phyloP scores from a whole-genome alignment of 768 basidiomycete genomes.

The Rhizopogon sp. region DNA sequence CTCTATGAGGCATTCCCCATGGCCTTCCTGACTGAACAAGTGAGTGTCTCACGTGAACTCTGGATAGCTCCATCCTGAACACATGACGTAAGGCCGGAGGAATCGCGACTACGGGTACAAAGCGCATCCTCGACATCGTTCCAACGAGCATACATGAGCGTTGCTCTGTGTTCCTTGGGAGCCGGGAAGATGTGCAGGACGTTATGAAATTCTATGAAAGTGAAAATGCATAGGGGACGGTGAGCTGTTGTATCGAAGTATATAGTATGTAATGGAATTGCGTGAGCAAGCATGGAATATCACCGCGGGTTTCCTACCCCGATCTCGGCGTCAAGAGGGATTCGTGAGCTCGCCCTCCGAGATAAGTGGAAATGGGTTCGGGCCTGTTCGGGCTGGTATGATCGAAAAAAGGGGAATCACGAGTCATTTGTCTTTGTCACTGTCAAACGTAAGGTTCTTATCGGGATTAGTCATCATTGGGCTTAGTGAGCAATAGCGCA shows the following conservation, averaged over 20 bases:
- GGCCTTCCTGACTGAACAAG: conserved; percentile 93
- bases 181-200: conserved; percentile 89
- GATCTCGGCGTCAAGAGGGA: no score
- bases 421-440: neutral
- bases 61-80: neutral
- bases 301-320: no score
- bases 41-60: conserved; percentile 22
- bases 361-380: no score
- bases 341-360: no score
- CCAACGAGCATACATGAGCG: conserved; percentile 88
- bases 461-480: conserved; percentile 5
- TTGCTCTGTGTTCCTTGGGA: conserved; percentile 90
- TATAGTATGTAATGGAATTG: neutral
- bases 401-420: neutral
- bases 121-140: conserved; percentile 87
- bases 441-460: conserved; percentile 1
- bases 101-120: conserved; percentile 91
- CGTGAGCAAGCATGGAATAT: neutral
- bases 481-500: conserved; percentile 10
- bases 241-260: neutral
- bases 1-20: conserved; percentile 98
- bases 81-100: conserved; percentile 73
- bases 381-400: no score
- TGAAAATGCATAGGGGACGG: conserved; percentile 11
- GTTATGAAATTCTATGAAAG: conserved; percentile 78